Conservation (phyloP, 1,139 yeast genomes). For the Magnusiomyces fungicola region DNA sequence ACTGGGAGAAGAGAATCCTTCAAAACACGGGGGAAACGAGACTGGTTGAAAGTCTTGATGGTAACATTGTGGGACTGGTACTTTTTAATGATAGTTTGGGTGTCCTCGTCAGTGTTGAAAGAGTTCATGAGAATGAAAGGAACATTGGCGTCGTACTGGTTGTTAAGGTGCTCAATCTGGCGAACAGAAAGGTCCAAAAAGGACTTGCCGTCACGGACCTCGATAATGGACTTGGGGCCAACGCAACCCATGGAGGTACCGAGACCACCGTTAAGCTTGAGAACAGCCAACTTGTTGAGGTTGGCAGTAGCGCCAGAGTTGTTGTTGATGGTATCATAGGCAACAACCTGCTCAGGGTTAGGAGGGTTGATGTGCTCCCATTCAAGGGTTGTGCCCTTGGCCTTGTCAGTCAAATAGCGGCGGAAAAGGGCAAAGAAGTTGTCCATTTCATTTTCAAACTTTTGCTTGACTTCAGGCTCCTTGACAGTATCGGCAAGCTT, state of each 20-base stretch:
- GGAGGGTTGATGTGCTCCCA: slow-evolving; percentile 98
- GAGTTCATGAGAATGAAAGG: slow-evolving; percentile 97
- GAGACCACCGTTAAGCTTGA: slow-evolving; percentile 94
- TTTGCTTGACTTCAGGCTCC: slow-evolving; percentile 46
- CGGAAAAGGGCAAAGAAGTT: slow-evolving; percentile 88
- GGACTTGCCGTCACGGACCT: slow-evolving; percentile 97
- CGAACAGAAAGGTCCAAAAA: slow-evolving; percentile 92
- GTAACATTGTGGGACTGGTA: slow-evolving; percentile 95
- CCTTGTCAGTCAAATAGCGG: slow-evolving; percentile 84
- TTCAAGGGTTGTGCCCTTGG: slow-evolving; percentile 73
- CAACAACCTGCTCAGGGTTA: slow-evolving; percentile 76
- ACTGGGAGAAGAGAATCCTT: slow-evolving; percentile 94
- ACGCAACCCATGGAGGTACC: slow-evolving; percentile 99
- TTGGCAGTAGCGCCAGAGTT: slow-evolving; percentile 39
- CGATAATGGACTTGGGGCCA: slow-evolving; percentile 96
- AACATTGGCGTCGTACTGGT: slow-evolving; percentile 85
- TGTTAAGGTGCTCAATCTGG: slow-evolving; percentile 92
- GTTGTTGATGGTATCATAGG: slow-evolving; percentile 42
- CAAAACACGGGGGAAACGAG: slow-evolving; percentile 91
- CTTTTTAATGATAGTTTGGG: slow-evolving; percentile 90
- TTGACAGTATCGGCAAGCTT: slow-evolving; percentile 72
- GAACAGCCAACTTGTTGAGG: slow-evolving; percentile 82
- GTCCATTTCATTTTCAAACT: slow-evolving; percentile 91
- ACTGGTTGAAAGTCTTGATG: slow-evolving; percentile 94
- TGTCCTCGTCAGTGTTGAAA: slow-evolving; percentile 94